Evolutionary conservation across 169 alveolate genomes (phyloP).

Genomic region (Plasmodium reichenowi): DNA sequence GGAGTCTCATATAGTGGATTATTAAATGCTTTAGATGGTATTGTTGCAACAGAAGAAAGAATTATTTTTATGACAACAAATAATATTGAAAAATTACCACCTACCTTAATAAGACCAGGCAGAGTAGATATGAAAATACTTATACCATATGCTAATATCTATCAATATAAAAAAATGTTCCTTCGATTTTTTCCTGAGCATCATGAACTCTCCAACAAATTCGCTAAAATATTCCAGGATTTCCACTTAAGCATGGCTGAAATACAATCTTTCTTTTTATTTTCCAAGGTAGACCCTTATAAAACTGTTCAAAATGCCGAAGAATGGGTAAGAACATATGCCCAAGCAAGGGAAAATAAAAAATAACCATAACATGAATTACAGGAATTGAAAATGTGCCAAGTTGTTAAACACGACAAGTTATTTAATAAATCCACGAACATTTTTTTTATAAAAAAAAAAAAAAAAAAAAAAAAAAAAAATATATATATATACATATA

Average conservation of each 20-base stretch:
- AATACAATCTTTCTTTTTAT: conserved; percentile 86
- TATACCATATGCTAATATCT: conserved; percentile 83
- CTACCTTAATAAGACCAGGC: conserved; percentile 87
- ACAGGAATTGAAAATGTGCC: too few species aligned
- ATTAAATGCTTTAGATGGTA: conserved; percentile 90
- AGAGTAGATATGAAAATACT: conserved; percentile 88
- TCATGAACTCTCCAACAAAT: conserved; percentile 78
- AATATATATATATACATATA: too few species aligned
- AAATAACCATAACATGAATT: not conserved
- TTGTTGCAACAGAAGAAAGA: conserved; percentile 88
- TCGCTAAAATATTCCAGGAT: conserved; percentile 75
- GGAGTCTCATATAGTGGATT: conserved; percentile 89
- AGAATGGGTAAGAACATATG: conserved; percentile 78
- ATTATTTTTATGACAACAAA: conserved; percentile 89
- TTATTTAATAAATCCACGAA: too few species aligned
- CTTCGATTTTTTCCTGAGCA: conserved; percentile 85
- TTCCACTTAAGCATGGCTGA: conserved; percentile 87
- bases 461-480: too few species aligned
- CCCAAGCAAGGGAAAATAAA: conserved; percentile 12
- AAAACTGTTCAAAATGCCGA: conserved; percentile 81
- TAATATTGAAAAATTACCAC: conserved; percentile 84
- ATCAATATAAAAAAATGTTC: conserved; percentile 82
- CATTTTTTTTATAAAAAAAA: not conserved
- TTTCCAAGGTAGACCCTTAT: conserved; percentile 78
- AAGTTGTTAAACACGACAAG: too few species aligned